These are phyloP conservation scores for Boletus vermiculosoides DNA, from an alignment of 768 basidiomycete genomes.

Conservation along the genomic window DNA sequence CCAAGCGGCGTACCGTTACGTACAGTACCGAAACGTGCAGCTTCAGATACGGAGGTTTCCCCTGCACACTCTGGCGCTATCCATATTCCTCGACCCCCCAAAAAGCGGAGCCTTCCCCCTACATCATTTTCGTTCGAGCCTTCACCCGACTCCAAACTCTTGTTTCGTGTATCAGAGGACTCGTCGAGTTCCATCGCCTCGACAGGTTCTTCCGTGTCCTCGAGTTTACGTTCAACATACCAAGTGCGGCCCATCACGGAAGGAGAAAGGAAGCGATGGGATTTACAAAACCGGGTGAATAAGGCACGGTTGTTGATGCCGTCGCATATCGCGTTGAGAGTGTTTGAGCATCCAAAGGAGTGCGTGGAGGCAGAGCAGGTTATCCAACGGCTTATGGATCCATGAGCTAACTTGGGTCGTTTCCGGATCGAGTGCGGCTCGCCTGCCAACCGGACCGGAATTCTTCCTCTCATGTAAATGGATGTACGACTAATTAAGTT, in stretches of 20 bases:
- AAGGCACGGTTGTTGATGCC: conserved; percentile 61
- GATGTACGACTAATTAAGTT: not conserved
- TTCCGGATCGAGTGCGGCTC: not conserved
- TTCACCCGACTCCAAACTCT: conserved; percentile 9
- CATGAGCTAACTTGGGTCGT: not conserved
- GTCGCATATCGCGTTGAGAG: conserved; percentile 51
- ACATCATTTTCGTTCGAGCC: conserved; percentile 11
- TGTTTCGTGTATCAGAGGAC: conserved; percentile 25
- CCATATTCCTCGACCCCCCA: conserved; percentile 14
- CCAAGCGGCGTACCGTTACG: conserved; percentile 1
- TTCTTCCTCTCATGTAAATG: conserved; percentile 1
- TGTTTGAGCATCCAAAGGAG: conserved; percentile 69
- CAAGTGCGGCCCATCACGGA: conserved; percentile 39
- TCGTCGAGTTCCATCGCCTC: conserved; percentile 25
- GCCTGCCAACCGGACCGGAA: too few relatives aligned
- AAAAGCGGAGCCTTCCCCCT: conserved; percentile 14
- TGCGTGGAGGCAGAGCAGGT: conserved; percentile 61
- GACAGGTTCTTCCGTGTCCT: conserved; percentile 21
- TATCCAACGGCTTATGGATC: conserved; percentile 23
- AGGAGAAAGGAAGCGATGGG: conserved; percentile 52
- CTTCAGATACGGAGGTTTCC: conserved; percentile 21
- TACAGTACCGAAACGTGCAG: conserved; percentile 15
- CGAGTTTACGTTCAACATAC: conserved; percentile 11
- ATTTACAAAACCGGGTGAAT: conserved; percentile 65
- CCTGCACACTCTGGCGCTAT: conserved; percentile 7